These are phyloP conservation scores for Spizellomyces sp. DNA, from an alignment of 192 early-diverging fungal species.

Conservation along the genomic window DNA sequence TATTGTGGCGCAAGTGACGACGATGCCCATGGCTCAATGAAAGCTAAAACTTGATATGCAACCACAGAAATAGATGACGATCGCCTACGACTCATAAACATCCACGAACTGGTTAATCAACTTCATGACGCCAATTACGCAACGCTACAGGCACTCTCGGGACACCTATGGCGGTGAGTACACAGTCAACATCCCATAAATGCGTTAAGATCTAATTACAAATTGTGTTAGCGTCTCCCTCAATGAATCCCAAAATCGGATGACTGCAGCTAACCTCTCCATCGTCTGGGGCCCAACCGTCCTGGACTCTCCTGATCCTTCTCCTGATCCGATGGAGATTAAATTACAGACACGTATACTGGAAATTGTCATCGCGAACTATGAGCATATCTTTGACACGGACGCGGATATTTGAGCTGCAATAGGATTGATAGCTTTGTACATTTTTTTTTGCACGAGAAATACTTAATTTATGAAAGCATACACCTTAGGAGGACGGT, in stretches of 20 bases:
- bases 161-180: constrained; percentile 76
- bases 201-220: constrained; percentile 9
- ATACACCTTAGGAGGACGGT: no score
- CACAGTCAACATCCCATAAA: background rate
- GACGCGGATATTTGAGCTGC: constrained; percentile 7
- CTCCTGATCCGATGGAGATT: constrained; percentile 57
- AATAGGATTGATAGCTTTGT: background rate
- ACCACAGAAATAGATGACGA: constrained; percentile 66
- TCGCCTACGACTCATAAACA: constrained; percentile 56
- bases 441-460: background rate
- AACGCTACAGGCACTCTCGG: constrained; percentile 77
- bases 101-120: constrained; percentile 74
- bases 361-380: constrained; percentile 68
- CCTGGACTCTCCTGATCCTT: constrained; percentile 51
- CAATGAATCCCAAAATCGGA: constrained; percentile 80
- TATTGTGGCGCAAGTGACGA: background rate
- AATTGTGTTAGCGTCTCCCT: constrained; percentile 64
- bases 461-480: background rate
- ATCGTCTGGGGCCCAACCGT: constrained; percentile 95
- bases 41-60: background rate
- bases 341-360: constrained; percentile 64
- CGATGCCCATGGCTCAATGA: background rate
- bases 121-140: constrained; percentile 82
- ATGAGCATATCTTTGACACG: constrained; percentile 66
- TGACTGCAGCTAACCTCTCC: constrained; percentile 82